Base-by-base conservation (phyloP, 305 asterid species). In the Lippia alba region DNA sequence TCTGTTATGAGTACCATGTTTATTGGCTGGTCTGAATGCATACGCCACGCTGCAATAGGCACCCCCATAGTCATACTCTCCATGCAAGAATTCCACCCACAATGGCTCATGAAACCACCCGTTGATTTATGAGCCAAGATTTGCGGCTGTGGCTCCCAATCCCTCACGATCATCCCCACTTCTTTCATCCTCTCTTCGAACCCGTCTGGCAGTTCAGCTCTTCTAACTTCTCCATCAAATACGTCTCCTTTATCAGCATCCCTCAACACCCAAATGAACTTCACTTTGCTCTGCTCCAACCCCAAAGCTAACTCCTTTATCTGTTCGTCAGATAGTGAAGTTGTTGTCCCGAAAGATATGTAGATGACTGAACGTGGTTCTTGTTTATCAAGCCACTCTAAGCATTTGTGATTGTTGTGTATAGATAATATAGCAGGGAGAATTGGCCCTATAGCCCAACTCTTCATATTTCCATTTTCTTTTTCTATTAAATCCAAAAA, bases 371-470 rank as follows among this genome's bases (percentile, higher is more conserved):
- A 81, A 2, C 36, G 41, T 3, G 70, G 77, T 17, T 75, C 79
- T 24, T 78, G 81, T 19, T 70, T 62, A 36, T 81, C 86, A 5
- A 81, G 81, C 83, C 86, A 81, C 36, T 61, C 14, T 19, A 81
- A 33, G 71, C 79, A 78, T 61, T 61, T 30, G 56, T 78, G 76
- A 9, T 15, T 74, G 11, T 9, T 16, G 3, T 4, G 17, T 40
- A 61, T 34, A 24, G 72, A 32, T 39, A 57, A 15, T 1, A 9
- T 50, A 12, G 66, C 14, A 30, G 80, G 80, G 14, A 75, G 69
- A 2, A 68, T 67, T 11, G 88, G 88, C 7, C 88, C 82, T 14
- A 83, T 64, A 5, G 82, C 84, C 82, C 82, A 80, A n/a, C 60
- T 30, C 51, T 65, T 76, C 64, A 65, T 75, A 2, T 57, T 60